Conservation (phyloP, 2,329 filamentous ascomycete genomes). For the Phymatotrichopsis omnivora region DNA sequence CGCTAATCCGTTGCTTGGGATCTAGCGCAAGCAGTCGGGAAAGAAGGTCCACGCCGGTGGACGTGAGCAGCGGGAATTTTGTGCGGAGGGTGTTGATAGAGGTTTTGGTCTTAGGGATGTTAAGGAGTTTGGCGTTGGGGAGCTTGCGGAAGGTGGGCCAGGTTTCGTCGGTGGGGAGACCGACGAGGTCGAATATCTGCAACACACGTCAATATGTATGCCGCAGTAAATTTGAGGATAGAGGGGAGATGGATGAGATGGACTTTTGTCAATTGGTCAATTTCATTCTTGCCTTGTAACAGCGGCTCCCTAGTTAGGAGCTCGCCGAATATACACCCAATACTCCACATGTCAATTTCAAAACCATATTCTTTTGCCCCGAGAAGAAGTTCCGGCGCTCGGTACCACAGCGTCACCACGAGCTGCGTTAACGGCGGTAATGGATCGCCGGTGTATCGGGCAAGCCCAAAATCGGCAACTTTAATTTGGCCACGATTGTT, state of each 20-base stretch:
- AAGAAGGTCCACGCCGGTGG: conserved; percentile 61
- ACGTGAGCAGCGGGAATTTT: conserved; percentile 71
- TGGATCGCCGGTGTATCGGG: conserved; percentile 67
- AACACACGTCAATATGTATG: neutral
- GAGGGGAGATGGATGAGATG: conserved; percentile 22
- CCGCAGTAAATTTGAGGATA: neutral
- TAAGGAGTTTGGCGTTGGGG: conserved; percentile 73
- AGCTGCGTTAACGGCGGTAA: conserved; percentile 68
- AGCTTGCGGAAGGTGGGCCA: conserved; percentile 84
- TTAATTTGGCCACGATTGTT: conserved; percentile 93
- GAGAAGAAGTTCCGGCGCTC: conserved; percentile 78
- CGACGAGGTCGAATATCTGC: conserved; percentile 79
- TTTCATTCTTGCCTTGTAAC: conserved; percentile 82
- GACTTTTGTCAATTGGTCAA: conserved; percentile 68
- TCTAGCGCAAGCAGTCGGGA: conserved; percentile 62
- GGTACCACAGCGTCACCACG: conserved; percentile 96
- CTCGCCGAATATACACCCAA: conserved; percentile 93
- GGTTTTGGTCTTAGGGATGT: conserved; percentile 47
- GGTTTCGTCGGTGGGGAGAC: conserved; percentile 66
- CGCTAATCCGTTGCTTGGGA: conserved; percentile 59
- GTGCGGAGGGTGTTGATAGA: conserved; percentile 53
- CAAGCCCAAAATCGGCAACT: conserved; percentile 97
- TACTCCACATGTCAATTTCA: conserved; percentile 86
- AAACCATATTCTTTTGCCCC: conserved; percentile 65
- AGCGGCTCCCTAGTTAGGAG: conserved; percentile 73